Evolutionary conservation across 106 monocot genomes (phyloP).

Genomic region (Dioscorea zingiberensis): DNA sequence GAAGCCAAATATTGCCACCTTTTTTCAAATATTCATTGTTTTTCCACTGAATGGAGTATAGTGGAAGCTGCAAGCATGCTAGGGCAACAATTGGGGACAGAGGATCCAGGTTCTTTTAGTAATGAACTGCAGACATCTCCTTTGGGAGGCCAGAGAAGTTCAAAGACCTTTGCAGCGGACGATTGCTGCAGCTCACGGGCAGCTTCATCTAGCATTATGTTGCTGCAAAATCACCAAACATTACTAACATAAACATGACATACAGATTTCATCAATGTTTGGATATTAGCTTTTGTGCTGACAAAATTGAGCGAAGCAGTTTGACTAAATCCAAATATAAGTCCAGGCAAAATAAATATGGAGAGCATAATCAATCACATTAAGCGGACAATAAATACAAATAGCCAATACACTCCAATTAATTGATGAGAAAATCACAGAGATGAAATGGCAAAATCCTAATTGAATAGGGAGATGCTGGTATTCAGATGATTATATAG

Average conservation of each 20-base stretch:
- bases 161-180: constrained; percentile 43
- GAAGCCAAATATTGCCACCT: too few relatives aligned
- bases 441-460: too few relatives aligned
- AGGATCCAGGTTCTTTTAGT: constrained; percentile 2
- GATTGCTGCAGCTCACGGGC: constrained; percentile 42
- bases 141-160: constrained; percentile 43
- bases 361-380: too few relatives aligned
- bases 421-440: too few relatives aligned
- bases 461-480: too few relatives aligned
- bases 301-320: neutral
- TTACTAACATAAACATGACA: neutral
- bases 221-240: constrained; percentile 29
- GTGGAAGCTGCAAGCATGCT: constrained; percentile 76
- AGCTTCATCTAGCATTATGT: constrained; percentile 42
- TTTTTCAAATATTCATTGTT: too few relatives aligned
- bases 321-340: neutral
- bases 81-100: constrained; percentile 18
- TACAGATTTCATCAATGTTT: neutral
- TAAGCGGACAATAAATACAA: too few relatives aligned
- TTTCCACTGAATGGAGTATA: constrained; percentile 20
- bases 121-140: neutral
- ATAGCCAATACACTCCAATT: too few relatives aligned
- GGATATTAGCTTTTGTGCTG: neutral
- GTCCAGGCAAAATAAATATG: neutral
- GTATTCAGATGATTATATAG: too few relatives aligned